These are phyloP conservation scores for Penicillium odoratum DNA, from an alignment of 495 filamentous ascomycete species.

Conservation along the genomic window DNA sequence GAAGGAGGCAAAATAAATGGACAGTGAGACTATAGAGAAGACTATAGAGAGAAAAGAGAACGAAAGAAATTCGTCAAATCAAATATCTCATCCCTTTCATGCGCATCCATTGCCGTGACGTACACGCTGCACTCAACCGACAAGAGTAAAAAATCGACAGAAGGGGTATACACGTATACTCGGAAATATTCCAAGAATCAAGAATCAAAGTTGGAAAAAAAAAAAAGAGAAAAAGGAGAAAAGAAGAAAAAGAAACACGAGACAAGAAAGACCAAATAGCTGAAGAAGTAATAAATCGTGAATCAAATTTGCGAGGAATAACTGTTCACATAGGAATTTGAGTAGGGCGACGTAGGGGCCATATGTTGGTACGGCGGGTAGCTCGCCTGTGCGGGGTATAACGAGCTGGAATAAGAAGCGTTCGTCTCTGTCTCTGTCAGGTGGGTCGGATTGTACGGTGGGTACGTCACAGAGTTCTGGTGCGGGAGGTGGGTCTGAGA, in stretches of 20 bases:
- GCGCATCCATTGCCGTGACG: constrained; percentile 17
- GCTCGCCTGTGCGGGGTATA: constrained; percentile 19
- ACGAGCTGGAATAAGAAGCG: constrained; percentile 22
- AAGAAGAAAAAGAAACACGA: constrained; percentile 1
- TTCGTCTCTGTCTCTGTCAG: constrained; percentile 24
- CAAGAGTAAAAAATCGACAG: constrained; percentile 7
- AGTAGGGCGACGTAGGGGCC: constrained; percentile 19
- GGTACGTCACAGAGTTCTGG: constrained; percentile 40
- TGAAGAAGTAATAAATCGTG: constrained; percentile 3
- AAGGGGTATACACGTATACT: constrained; percentile 21
- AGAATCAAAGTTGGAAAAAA: constrained; percentile 1
- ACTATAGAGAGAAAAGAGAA: constrained; percentile 3
- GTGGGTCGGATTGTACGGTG: constrained; percentile 37
- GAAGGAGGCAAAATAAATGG: not conserved
- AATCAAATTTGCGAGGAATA: constrained; percentile 30
- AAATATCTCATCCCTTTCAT: constrained; percentile 20
- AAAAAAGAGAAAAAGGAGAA: constrained; percentile 4
- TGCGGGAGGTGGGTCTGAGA: constrained; percentile 25
- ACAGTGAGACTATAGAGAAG: not conserved
- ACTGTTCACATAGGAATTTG: constrained; percentile 17
- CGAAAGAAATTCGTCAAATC: constrained; percentile 10
- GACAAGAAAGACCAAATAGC: not conserved
- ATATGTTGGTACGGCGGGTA: constrained; percentile 22
- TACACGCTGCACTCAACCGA: constrained; percentile 12
- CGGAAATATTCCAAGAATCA: constrained; percentile 9